Conservation (phyloP, 2,329 filamentous ascomycete species). For the Colletotrichum sojae region DNA sequence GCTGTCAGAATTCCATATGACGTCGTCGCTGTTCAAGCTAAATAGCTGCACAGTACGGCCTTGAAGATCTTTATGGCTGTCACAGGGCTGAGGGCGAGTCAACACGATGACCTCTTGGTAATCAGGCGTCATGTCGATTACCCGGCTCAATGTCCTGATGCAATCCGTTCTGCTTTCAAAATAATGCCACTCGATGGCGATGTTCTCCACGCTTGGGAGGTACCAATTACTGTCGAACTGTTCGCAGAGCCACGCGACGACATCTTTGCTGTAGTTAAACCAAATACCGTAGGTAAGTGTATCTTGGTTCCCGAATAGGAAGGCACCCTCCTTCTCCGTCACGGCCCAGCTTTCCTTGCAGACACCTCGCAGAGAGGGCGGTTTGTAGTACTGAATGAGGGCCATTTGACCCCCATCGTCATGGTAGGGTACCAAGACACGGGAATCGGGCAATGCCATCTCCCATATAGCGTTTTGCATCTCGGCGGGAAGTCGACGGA, state of each 20-base stretch:
- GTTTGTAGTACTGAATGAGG: not conserved
- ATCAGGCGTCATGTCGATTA: not conserved
- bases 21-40: not conserved
- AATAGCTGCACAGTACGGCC: not conserved
- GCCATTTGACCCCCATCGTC: not conserved
- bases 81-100: not conserved
- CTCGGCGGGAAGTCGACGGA: conserved; percentile 12
- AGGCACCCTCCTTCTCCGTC: not conserved
- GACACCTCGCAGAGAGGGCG: not conserved
- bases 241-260: not conserved
- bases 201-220: not conserved
- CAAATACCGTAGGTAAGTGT: not conserved
- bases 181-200: not conserved
- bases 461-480: conserved; percentile 17
- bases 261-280: conserved; percentile 10
- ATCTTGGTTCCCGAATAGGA: not conserved
- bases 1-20: not conserved
- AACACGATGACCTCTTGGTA: not conserved
- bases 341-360: conserved; percentile 12
- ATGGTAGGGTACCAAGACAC: conserved; percentile 44
- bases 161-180: not conserved
- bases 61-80: not conserved
- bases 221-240: not conserved
- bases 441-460: not conserved
- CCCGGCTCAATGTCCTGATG: not conserved